Conservation (phyloP, 2,329 filamentous ascomycete species). For the Hymenoscyphus repandus region DNA sequence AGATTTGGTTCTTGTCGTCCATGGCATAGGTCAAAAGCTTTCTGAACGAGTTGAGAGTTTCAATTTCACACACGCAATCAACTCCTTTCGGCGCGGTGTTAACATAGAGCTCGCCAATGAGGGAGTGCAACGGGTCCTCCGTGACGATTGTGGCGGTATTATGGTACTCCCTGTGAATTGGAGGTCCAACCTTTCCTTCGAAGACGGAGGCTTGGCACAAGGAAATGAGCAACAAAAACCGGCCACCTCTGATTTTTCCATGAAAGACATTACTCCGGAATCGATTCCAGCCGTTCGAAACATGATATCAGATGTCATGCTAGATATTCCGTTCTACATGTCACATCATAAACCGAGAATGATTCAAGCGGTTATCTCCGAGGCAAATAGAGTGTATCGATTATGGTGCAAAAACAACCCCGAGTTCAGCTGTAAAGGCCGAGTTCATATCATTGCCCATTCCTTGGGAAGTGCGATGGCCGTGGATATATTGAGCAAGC, state of each 20-base stretch:
- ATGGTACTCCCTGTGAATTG: constrained; percentile 96
- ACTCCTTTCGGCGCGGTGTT: constrained; percentile 77
- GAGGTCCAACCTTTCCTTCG: constrained; percentile 82
- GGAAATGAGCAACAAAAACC: constrained; percentile 49
- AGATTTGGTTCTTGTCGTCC: constrained; percentile 84
- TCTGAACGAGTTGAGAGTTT: constrained; percentile 93
- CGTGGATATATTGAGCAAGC: constrained; percentile 81
- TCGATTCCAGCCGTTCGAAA: constrained; percentile 89
- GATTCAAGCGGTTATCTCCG: constrained; percentile 79
- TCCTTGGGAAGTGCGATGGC: constrained; percentile 94
- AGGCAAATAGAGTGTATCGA: constrained; percentile 93
- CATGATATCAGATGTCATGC: constrained; percentile 95
- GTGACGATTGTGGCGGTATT: constrained; percentile 75
- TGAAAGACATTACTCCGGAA: constrained; percentile 88
- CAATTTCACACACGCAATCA: constrained; percentile 95
- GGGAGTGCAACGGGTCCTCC: constrained; percentile 68
- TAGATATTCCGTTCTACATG: constrained; percentile 96
- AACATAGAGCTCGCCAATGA: constrained; percentile 77
- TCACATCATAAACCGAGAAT: constrained; percentile 95
- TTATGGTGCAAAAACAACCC: constrained; percentile 94
- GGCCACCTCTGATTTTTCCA: constrained; percentile 54
- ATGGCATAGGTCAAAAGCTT: constrained; percentile 95
- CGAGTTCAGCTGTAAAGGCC: constrained; percentile 72
- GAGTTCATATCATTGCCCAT: constrained; percentile 89
- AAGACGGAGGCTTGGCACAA: constrained; percentile 64